These are phyloP conservation scores for Eruca vesicaria DNA, from an alignment of 441 rosid species.

Conservation along the genomic window DNA sequence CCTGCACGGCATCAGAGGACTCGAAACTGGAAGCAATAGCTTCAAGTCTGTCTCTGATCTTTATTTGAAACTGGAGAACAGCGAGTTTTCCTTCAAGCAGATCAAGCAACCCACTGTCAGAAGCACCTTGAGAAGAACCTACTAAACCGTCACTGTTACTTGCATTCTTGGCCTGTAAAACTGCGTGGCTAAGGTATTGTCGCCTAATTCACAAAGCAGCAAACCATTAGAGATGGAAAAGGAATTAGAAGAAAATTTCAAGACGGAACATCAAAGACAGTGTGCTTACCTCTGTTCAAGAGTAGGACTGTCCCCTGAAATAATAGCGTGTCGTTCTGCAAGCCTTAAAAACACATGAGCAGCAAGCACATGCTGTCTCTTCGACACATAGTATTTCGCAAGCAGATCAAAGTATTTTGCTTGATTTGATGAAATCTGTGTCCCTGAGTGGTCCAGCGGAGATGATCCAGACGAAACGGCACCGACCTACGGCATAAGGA, in stretches of 20 bases:
- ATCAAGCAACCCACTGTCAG: slow-evolving; percentile 86
- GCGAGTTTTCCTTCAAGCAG: slow-evolving; percentile 95
- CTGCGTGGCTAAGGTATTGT: slow-evolving; percentile 88
- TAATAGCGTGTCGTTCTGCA: slow-evolving; percentile 82
- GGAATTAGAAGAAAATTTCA: neutral
- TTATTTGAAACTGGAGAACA: slow-evolving; percentile 91
- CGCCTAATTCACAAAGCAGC: slow-evolving; percentile 55
- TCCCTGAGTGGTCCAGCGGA: slow-evolving; percentile 58
- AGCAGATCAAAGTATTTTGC: slow-evolving; percentile 83
- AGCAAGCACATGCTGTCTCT: slow-evolving; percentile 94
- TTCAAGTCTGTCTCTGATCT: slow-evolving; percentile 80
- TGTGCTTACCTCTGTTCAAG: slow-evolving; percentile 76
- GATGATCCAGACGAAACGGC: slow-evolving; percentile 46
- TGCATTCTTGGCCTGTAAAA: slow-evolving; percentile 94
- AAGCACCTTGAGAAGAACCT: slow-evolving; percentile 47
- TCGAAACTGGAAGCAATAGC: slow-evolving; percentile 60
- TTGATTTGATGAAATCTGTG: slow-evolving; percentile 54
- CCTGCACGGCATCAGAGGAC: slow-evolving; percentile 49
- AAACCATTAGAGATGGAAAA: slow-evolving; percentile 26
- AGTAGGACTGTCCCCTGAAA: slow-evolving; percentile 58
- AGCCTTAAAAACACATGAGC: slow-evolving; percentile 90
- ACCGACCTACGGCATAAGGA: slow-evolving; percentile 39
- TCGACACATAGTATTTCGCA: slow-evolving; percentile 86
- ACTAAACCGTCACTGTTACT: slow-evolving; percentile 57
- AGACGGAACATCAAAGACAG: neutral